Evolutionary conservation across 2,329 filamentous ascomycete genomes (phyloP).

Genomic region (Lojkania enalia): DNA sequence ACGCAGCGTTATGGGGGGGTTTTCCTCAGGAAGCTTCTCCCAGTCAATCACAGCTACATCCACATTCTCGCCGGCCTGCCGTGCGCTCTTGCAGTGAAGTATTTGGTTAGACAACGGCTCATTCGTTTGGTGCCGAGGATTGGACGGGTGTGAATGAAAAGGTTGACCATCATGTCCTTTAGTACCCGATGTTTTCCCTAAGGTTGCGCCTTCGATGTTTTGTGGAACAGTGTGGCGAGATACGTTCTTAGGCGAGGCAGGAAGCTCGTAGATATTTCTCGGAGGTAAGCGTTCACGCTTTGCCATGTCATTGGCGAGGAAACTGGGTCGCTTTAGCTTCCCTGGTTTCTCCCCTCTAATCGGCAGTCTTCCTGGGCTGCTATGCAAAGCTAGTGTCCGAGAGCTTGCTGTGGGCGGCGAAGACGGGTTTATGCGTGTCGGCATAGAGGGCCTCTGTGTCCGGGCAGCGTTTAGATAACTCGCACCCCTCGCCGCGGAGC

Average conservation of each 20-base stretch:
- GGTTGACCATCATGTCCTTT: background rate
- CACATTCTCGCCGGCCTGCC: conserved; percentile 9
- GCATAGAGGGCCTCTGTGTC: conserved; percentile 1
- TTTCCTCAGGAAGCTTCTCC: conserved; percentile 5
- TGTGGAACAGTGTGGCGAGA: background rate
- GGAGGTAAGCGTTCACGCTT: background rate
- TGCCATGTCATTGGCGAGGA: conserved; percentile 3
- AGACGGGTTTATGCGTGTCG: background rate
- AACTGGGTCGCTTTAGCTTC: conserved; percentile 24
- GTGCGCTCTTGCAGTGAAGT: conserved; percentile 4
- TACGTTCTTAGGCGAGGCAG: conserved; percentile 25
- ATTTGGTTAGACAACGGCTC: background rate
- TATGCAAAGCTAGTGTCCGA: background rate
- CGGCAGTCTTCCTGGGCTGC: background rate
- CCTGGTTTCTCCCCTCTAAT: conserved; percentile 4
- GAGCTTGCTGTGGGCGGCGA: conserved; percentile 1
- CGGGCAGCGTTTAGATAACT: conserved; percentile 37
- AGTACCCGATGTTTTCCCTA: background rate
- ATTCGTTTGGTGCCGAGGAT: background rate
- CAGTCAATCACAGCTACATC: conserved; percentile 6
- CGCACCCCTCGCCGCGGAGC: conserved; percentile 24
- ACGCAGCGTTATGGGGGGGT: background rate
- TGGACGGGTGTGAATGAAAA: background rate
- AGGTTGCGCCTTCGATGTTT: background rate
- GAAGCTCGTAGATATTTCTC: conserved; percentile 22